Percentiles rank a stretch among this genome's conserved stretches.
These are phyloP conservation scores for Hypoxylon fragiforme DNA, from an alignment of 495 filamentous ascomycete species.

Conservation along the genomic window DNA sequence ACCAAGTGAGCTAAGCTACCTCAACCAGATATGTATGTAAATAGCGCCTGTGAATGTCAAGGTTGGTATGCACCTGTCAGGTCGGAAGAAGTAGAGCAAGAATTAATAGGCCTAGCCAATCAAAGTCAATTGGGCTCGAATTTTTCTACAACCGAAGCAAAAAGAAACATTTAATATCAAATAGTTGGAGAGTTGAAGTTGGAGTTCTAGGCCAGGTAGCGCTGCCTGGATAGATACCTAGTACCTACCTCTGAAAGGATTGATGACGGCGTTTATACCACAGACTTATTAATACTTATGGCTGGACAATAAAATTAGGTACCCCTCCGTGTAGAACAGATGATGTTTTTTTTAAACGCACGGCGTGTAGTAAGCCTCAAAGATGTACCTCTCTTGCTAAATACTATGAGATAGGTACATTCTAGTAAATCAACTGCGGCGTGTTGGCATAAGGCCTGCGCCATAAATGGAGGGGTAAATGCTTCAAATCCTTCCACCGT, in stretches of 20 bases:
- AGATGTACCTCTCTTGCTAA: too few relatives aligned
- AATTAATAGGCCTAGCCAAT: constrained; percentile 3
- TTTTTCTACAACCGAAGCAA: not conserved
- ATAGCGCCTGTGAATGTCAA: too few relatives aligned
- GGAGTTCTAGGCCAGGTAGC: too few relatives aligned
- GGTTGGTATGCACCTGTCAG: too few relatives aligned
- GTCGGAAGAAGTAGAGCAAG: too few relatives aligned
- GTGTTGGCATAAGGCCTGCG: not conserved
- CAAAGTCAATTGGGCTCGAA: constrained; percentile 10
- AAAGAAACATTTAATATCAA: not conserved
- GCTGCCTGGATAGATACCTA: constrained; percentile 11
- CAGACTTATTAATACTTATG: not conserved
- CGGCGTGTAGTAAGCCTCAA: too few relatives aligned
- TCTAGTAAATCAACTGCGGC: too few relatives aligned
- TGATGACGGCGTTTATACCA: constrained; percentile 9
- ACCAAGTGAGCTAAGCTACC: too few relatives aligned
- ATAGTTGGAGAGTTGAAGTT: not conserved
- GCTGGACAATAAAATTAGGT: too few relatives aligned
- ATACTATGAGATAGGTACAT: not conserved
- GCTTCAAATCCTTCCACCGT: not conserved
- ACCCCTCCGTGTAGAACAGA: too few relatives aligned
- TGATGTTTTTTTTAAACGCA: too few relatives aligned
- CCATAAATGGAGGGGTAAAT: constrained; percentile 22
- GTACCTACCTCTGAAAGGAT: not conserved
- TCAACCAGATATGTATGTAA: too few relatives aligned